Evolutionary conservation across 352 stramenopile genomes (phyloP), one percentile per base, ranked within the genome.

Genomic region (Globisporangium nagaii): DNA sequence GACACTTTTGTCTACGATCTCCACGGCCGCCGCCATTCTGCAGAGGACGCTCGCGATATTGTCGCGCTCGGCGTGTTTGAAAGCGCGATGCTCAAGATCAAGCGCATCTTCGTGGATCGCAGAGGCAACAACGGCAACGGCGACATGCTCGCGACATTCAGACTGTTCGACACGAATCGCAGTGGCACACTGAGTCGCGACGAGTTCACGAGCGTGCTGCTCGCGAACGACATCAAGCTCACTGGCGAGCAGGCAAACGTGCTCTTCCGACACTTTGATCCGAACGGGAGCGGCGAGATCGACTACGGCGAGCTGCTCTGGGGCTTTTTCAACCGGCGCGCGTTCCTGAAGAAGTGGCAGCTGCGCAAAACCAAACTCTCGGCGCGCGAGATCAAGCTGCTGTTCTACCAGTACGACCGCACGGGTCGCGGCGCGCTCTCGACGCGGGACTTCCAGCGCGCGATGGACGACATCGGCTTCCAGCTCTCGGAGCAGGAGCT

Each of bases 291-390:
- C 37, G 74, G 73, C 0, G 69, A 67, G 10, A 68, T 88, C 42
- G 65, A 83, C 62, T 88, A 86, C 44, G 63, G 49, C 3, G 73
- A 87, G 50, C 53, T 90, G 28, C 58, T 90, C 1, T 87, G 75
- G 77, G 62, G 66, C 11, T 82, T 86, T 53, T 86, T 88, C 60
- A 76, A 87, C 31, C 66, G 63, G 7, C 56, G 68, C n/a, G 63
- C 66, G 17, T 88, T 88, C 43, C 41, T 84, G 3, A 86, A 87
- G 43, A 60, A 66, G 31, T 90, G 79, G 79, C 34, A 63, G 19
- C 56, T 66, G 17, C 60, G 66, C 20, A 81, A 76, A 20, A 73
- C 60, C 15, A 50, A 40, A 15, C 31, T 65, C 32, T 69, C 54
- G 9, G 17, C 56, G 10, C 31, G 19, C 17, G 63, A 67, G 44